Conservation (phyloP, 495 filamentous ascomycete genomes). For the Daldinia concentrica region DNA sequence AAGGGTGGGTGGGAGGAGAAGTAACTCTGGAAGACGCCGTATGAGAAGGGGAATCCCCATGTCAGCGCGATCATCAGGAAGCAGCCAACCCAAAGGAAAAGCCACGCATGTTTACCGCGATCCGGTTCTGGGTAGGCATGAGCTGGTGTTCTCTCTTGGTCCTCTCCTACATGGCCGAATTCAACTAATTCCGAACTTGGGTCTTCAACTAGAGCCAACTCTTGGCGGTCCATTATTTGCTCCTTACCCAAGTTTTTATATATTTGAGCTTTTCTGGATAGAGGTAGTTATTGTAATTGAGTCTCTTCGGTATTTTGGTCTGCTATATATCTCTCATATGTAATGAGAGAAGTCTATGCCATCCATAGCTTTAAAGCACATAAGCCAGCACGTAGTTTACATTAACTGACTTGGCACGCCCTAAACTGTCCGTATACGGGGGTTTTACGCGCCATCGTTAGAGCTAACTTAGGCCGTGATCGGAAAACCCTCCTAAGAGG, state of each 20-base stretch:
- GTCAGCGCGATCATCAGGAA: conserved; percentile 71
- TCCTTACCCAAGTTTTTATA: not conserved
- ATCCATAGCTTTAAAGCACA: not conserved
- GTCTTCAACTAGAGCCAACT: not conserved
- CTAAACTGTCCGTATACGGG: not conserved
- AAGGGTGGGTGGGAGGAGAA: conserved; percentile 58
- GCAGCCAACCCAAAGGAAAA: conserved; percentile 66
- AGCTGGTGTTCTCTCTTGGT: not conserved
- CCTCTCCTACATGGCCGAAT: conserved; percentile 11
- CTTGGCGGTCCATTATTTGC: conserved; percentile 8
- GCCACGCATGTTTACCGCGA: conserved; percentile 70
- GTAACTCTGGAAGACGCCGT: conserved; percentile 60
- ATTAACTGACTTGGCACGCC: not conserved
- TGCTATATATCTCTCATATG: not conserved
- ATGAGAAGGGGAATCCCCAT: conserved; percentile 76
- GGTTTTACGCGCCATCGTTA: not conserved
- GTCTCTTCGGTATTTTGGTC: too few relatives aligned
- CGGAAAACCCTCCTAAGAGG: conserved; percentile 16
- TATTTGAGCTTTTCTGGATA: not conserved
- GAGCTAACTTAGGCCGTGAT: conserved; percentile 16
- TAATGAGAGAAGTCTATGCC: not conserved
- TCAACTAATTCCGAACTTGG: conserved; percentile 16
- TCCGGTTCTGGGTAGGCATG: conserved; percentile 51
- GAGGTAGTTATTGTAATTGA: not conserved
- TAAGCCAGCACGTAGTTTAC: not conserved